Percentiles rank a stretch among this genome's conserved stretches.
Conservation (phyloP, 2,329 filamentous ascomycete genomes). For the Sphaerulina musiva region DNA sequence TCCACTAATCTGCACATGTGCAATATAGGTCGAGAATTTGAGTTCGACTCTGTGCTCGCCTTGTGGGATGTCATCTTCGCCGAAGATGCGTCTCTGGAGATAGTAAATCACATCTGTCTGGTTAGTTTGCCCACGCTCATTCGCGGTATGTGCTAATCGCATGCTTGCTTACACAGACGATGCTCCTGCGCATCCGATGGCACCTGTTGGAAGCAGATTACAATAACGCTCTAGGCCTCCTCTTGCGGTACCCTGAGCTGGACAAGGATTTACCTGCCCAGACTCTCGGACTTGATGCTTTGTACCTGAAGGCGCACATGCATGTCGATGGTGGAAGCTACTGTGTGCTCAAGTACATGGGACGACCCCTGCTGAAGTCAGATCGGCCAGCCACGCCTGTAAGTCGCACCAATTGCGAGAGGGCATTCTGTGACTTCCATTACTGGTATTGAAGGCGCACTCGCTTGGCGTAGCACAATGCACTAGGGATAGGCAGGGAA, state of each 20-base stretch:
- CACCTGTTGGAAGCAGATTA: constrained; percentile 81
- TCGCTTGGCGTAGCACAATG: too few relatives aligned
- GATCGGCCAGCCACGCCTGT: constrained; percentile 28
- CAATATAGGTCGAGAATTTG: constrained; percentile 64
- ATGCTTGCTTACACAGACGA: constrained; percentile 41
- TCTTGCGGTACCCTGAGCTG: constrained; percentile 75
- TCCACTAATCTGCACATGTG: not conserved
- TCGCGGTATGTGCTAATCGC: not conserved
- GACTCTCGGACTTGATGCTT: constrained; percentile 68
- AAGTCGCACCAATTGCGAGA: not conserved
- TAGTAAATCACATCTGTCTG: constrained; percentile 87
- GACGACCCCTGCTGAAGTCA: constrained; percentile 33
- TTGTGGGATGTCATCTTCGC: constrained; percentile 92
- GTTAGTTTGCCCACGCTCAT: constrained; percentile 27
- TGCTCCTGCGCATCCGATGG: constrained; percentile 90
- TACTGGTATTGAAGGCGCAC: too few relatives aligned
- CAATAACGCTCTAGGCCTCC: constrained; percentile 70
- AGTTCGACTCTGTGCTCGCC: constrained; percentile 72
- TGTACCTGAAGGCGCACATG: constrained; percentile 64
- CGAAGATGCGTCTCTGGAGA: constrained; percentile 68
- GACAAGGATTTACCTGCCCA: constrained; percentile 37
- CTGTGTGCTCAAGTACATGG: constrained; percentile 65
- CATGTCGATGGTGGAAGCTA: constrained; percentile 55
- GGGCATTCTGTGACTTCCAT: too few relatives aligned
- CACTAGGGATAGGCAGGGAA: too few relatives aligned